These are phyloP conservation scores for Claviceps digitariae DNA, from an alignment of 2,329 filamentous ascomycete genomes.

Conservation along the genomic window DNA sequence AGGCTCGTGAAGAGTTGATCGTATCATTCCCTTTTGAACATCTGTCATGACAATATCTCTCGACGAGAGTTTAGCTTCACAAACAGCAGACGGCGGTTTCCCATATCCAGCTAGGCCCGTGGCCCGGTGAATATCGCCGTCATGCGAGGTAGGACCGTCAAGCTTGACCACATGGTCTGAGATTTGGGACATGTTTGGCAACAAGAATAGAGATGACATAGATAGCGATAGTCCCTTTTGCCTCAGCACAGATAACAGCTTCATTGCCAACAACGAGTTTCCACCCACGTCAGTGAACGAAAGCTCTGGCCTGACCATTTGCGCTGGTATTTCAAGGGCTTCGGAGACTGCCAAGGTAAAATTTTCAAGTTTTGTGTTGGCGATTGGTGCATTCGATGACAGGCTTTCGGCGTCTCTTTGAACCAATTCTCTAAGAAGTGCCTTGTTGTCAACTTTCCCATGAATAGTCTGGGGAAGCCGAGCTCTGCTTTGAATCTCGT, in stretches of 20 bases:
- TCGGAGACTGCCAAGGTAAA: background rate
- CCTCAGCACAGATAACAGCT: background rate
- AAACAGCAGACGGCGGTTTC: background rate
- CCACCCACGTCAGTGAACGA: background rate
- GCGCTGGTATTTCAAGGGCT: background rate
- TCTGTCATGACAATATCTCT: background rate
- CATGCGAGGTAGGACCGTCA: background rate
- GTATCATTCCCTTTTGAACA: background rate
- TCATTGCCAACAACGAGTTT: background rate
- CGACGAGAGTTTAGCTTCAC: background rate
- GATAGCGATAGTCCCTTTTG: slow-evolving; percentile 1
- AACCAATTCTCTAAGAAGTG: background rate
- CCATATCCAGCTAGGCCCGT: background rate
- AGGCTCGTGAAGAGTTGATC: background rate
- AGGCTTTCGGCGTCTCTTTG: background rate
- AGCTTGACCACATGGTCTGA: background rate
- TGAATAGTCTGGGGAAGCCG: background rate
- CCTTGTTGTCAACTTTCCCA: background rate
- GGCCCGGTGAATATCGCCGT: background rate
- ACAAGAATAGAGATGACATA: background rate
- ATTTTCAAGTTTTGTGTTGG: background rate
- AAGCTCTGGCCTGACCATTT: background rate
- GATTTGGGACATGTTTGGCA: background rate
- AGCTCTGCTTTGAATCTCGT: background rate
- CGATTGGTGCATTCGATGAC: background rate